These are phyloP conservation scores for Fraxinus quadrangulata DNA, from an alignment of 257 asterid genomes.

Conservation along the genomic window DNA sequence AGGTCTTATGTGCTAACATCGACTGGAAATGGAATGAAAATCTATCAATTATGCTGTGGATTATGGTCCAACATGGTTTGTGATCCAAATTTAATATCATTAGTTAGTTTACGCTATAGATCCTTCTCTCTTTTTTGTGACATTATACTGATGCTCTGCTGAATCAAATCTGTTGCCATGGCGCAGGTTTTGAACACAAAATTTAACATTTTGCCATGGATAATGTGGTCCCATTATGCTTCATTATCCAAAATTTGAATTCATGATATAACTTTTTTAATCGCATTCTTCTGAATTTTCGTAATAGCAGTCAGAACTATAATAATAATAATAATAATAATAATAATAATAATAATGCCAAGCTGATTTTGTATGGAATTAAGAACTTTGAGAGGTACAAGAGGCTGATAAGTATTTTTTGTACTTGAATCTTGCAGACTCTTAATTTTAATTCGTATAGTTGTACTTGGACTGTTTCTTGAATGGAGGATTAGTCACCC, in stretches of 20 bases:
- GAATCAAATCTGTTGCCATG: neutral
- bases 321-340: no score
- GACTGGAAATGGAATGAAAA: neutral
- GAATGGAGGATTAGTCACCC: conserved; percentile 68
- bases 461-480: conserved; percentile 62
- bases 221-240: neutral
- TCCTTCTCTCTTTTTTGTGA: neutral
- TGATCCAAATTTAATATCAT: neutral
- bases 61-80: neutral
- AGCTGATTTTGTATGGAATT: neutral
- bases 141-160: conserved; percentile 2
- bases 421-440: conserved; percentile 43
- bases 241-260: neutral
- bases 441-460: conserved; percentile 58
- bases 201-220: neutral
- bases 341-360: no score
- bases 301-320: neutral
- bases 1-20: neutral
- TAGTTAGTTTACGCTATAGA: neutral
- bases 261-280: neutral
- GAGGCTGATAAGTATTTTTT: neutral
- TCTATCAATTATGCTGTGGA: neutral
- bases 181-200: neutral
- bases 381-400: neutral
- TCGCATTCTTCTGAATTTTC: neutral